Evolutionary conservation across 225 moss, liverwort and hornwort species (phyloP), one percentile per base, ranked within the genome.

Genomic region (Antitrichia curtipendula): DNA sequence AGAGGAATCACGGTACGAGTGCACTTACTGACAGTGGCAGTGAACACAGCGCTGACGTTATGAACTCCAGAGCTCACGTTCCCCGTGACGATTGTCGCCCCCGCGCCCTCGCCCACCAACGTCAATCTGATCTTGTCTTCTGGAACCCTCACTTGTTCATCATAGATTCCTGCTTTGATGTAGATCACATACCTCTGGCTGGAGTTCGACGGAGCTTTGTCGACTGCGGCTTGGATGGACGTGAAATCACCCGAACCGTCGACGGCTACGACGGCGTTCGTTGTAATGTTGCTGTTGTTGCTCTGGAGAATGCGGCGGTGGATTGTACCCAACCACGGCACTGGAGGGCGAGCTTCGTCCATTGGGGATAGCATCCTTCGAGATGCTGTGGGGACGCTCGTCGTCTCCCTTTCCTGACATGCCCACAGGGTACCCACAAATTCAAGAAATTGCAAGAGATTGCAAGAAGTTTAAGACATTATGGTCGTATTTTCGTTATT

Each of bases 11-110:
- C 28, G 45, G 45, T 45, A 45, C 45, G 74, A 12, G 54, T 13
- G 74, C 66, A 92, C 96, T 93, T 88, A 95, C 96, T 78, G 31
- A 96, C 74, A 76, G 96, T 96, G 65, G 95, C 95, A 23, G 93
- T 92, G 68, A 90, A 88, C 86, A 85, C 84, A 5, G 96, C 89
- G 28, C 93, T 93, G 45, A 93, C 83, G 15, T 92, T 92, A 60
- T 90, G 47, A 84, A 87, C 90, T 38, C 80, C 72, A 2, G 89
- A 91, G 84, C 93, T 95, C 54, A 57, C 85, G 73, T 85, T 92
- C 31, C 91, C 94, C 24, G 94, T 91, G 83, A 96, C 83, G 80
- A 95, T 84, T 12, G 96, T 96, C 41, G 40, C 70, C n/a, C 90
- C 92, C 36, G 90, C 84, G 80, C 96, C 96, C 56, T 93, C 96